phyloP scores from a whole-genome alignment of 257 asterid species.

The Apocynum venetum region DNA sequence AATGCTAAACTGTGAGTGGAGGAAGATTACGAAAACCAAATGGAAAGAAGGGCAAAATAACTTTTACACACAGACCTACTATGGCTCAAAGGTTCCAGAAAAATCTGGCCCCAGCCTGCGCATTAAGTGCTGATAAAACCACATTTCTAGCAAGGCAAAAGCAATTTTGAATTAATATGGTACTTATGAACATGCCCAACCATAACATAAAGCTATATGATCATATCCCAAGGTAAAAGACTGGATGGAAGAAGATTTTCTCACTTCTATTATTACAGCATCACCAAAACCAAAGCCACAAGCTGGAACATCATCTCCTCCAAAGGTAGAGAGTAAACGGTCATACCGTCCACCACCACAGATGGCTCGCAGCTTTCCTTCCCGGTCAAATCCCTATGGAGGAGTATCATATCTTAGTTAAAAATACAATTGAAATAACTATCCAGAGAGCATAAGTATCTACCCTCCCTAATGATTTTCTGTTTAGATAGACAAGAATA shows the following conservation, averaged over 20 bases:
- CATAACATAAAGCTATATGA: not conserved
- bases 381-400: slow-evolving; percentile 86
- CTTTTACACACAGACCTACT: not conserved
- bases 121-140: not conserved
- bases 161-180: not conserved
- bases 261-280: slow-evolving; percentile 94
- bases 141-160: not conserved
- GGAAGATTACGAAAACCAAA: not conserved
- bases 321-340: slow-evolving; percentile 74
- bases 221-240: not conserved
- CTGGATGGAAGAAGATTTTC: slow-evolving; percentile 23
- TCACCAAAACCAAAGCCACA: slow-evolving; percentile 99
- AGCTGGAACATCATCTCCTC: slow-evolving; percentile 93
- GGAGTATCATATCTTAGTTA: slow-evolving; percentile 12
- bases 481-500: not conserved
- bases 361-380: slow-evolving; percentile 87
- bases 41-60: not conserved
- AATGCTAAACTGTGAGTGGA: not conserved
- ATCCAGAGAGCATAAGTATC: not conserved
- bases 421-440: not conserved
- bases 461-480: not conserved
- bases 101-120: not conserved
- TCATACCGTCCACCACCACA: slow-evolving; percentile 99
- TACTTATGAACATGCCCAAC: not conserved
- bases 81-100: not conserved